Base-by-base conservation (phyloP, 257 asterid genomes). In the Lantana camara region DNA sequence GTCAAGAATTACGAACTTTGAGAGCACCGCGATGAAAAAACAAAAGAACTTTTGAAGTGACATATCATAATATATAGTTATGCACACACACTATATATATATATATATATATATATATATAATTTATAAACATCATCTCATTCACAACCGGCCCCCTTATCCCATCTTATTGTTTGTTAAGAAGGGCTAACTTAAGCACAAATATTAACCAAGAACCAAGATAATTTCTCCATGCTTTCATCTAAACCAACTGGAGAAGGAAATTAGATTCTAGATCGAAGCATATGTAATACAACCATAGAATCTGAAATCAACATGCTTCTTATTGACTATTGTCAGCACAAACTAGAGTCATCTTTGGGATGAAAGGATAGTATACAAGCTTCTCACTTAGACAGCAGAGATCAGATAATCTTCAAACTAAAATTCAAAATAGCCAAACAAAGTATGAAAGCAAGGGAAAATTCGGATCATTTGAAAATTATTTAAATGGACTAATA, bases 311-410 rank as follows among this genome's bases (percentile, higher is more conserved):
- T 20, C 41, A 45, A 44, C 57, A 42, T 21, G 17, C 48, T 55
- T 24, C 55, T 32, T 12, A 6, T 65, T 53, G 34, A 40, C 17
- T 2, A 6, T 6, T 23, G 15, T 41, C 53, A 37, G 52, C 51
- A 57, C 44, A 47, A 57, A 41, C 53, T 13, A 57, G 54, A 48
- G 44, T 34, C 22, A 8, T 52, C 34, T 37, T 30, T 23, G 52
- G 66, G n/a, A 55, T 47, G 6, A 46, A 69, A 59, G 60, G 64
- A 68, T 12, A 50, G 15, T 0, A n/a, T 14, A 29, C n/a, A 68
- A 15, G 37, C 37, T 38, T 13, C n/a, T 21, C 9, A 6, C 20
- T 45, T 16, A 38, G 46, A 56, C 50, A 47, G 44, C 51, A 47
- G 20, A 38, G 19, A 47, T n/a, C n/a, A n/a, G n/a, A n/a, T n/a